Conservation (phyloP, 495 filamentous ascomycete genomes). For the Aspergillus incahuasiensis region DNA sequence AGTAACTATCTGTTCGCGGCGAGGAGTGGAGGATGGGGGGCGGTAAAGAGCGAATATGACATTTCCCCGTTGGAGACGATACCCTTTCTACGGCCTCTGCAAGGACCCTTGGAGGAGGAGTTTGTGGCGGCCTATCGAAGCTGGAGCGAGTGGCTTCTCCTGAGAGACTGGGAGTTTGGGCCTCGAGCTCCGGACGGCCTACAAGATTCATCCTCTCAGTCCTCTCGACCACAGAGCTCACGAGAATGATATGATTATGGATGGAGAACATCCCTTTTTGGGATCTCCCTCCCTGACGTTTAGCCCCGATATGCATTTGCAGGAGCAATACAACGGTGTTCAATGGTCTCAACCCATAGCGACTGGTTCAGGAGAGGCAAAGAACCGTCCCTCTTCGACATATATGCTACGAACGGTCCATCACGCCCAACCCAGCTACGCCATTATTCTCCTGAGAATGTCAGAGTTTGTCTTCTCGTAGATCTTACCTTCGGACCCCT, state of each 20-base stretch:
- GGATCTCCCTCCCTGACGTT: background rate
- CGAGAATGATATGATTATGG: conserved; percentile 13
- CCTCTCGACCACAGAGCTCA: conserved; percentile 34
- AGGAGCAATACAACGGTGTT: conserved; percentile 1
- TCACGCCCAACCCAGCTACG: background rate
- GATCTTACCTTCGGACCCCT: background rate
- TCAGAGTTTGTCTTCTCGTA: background rate
- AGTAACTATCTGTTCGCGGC: conserved; percentile 93
- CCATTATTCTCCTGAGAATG: background rate
- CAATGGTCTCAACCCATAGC: background rate
- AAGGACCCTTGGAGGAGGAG: conserved; percentile 68
- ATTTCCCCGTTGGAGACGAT: conserved; percentile 73
- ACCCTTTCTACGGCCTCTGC: conserved; percentile 79
- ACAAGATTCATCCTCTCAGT: conserved; percentile 41
- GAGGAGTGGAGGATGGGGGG: conserved; percentile 83
- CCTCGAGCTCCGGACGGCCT: conserved; percentile 49
- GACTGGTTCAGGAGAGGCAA: background rate
- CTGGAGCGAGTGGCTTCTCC: conserved; percentile 40
- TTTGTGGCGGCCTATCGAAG: conserved; percentile 80
- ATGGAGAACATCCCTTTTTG: background rate
- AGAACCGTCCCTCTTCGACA: background rate
- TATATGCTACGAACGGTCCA: background rate
- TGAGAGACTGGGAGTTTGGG: conserved; percentile 63
- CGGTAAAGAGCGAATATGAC: conserved; percentile 87
- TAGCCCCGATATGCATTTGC: conserved; percentile 1